Evolutionary conservation across 116 monocot genomes (phyloP), one percentile per base, ranked within the genome.

Genomic region (Dioscorea cayenensis): DNA sequence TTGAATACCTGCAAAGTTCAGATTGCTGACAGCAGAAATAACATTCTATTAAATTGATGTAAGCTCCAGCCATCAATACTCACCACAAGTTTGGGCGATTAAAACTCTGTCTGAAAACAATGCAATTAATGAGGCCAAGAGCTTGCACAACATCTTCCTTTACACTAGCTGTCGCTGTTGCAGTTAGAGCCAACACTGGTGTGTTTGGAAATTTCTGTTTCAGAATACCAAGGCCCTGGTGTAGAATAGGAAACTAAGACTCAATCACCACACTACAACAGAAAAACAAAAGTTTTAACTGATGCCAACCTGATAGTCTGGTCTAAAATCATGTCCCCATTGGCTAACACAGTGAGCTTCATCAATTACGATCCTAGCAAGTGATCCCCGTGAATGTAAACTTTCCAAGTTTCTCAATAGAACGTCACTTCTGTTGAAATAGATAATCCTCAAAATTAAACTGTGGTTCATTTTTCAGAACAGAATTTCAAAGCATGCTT

Each of bases 261-360:
- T 61, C 43, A 55, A 19, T 28, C 13, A 43, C 28, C 13, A 49
- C 25, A 14, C 14, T 43, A 43, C 6, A 9, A 43, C 43, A 43
- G 62, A 62, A 62, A 23, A 22, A 43, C 23, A 65, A 65, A 58
- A 62, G 52, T 48, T n/a, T n/a, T 78, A 28, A n/a, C 63, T 66
- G 17, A 27, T 11, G 36, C 67, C 66, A 67, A 99, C 99, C 91
- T 99, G 94, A 74, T 99, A 99, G 74, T 99, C 99, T 48, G 99
- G 99, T 65, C 99, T 82, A 78, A 99, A 99, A 85, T 99, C 99
- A 75, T 99, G 99, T 28, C 99, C 99, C 99, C 99, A 99, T 71
- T 99, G 94, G 81, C 99, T 99, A 21, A 99, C 89, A 84, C 99
- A 99, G 81, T 99, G 99, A 70, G 99, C 99, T 91, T 99, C 99